Evolutionary conservation across 2,329 filamentous ascomycete genomes (phyloP).

Genomic region (Lachnellula hyalina): DNA sequence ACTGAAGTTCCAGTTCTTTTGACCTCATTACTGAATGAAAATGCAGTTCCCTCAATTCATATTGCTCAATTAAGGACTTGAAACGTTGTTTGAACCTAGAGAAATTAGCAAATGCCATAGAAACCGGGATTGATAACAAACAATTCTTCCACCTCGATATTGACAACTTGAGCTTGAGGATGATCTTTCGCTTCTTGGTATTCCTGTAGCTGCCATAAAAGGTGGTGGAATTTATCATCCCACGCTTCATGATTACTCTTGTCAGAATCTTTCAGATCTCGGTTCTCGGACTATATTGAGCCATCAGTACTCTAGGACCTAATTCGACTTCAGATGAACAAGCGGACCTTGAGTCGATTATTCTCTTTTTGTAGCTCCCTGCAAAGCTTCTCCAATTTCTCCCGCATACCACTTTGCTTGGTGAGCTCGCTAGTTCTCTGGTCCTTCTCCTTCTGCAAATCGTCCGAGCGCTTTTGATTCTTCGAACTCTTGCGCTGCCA

Average conservation of each 20-base stretch:
- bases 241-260: constrained; percentile 76
- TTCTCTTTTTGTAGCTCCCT: constrained; percentile 94
- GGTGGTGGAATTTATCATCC: constrained; percentile 75
- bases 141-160: constrained; percentile 87
- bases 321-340: constrained; percentile 7
- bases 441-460: constrained; percentile 95
- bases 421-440: constrained; percentile 73
- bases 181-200: constrained; percentile 84
- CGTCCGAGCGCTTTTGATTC: constrained; percentile 91
- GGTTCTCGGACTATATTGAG: constrained; percentile 72
- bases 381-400: constrained; percentile 95
- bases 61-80: constrained; percentile 94
- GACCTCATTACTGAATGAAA: constrained; percentile 88
- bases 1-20: constrained; percentile 93
- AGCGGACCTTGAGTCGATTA: constrained; percentile 85
- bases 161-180: constrained; percentile 71
- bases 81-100: constrained; percentile 76
- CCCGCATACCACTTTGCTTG: constrained; percentile 86
- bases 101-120: constrained; percentile 31
- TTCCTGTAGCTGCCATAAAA: constrained; percentile 80
- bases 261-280: constrained; percentile 80
- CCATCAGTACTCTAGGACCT: constrained; percentile 18
- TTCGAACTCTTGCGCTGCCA: constrained; percentile 91
- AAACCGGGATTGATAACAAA: constrained; percentile 39
- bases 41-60: constrained; percentile 89